Conservation (phyloP, 2,329 filamentous ascomycete species). For the Paecilomyces sp. region DNA sequence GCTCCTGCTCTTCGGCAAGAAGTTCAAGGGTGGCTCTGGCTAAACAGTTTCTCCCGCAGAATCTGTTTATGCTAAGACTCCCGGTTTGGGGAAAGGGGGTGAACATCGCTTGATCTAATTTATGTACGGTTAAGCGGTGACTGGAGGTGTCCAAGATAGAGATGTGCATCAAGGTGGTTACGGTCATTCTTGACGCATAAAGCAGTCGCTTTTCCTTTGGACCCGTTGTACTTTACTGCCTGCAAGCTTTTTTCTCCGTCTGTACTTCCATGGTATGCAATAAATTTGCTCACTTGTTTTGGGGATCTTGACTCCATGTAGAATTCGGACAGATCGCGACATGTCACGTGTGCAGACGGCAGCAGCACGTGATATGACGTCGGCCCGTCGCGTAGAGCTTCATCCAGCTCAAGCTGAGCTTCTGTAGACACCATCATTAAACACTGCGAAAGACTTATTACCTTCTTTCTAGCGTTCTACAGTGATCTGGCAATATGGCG, state of each 20-base stretch:
- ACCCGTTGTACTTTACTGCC: conserved; percentile 44
- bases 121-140: conserved; percentile 19
- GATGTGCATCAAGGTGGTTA: conserved; percentile 32
- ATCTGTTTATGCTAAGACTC: conserved; percentile 7
- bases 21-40: conserved; percentile 64
- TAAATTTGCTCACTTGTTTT: conserved; percentile 7
- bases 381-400: not conserved
- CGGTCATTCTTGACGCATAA: conserved; percentile 38
- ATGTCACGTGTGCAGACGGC: not conserved
- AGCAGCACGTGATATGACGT: conserved; percentile 10
- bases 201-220: conserved; percentile 36
- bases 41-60: conserved; percentile 20
- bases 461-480: no score
- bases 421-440: not conserved
- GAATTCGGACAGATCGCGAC: not conserved
- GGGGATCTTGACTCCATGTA: not conserved
- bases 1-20: conserved; percentile 99
- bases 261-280: conserved; percentile 13
- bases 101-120: conserved; percentile 19
- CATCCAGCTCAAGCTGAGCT: not conserved
- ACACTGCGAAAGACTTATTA: no score
- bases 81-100: conserved; percentile 19
- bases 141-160: conserved; percentile 35
- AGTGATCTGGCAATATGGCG: conserved; percentile 11
- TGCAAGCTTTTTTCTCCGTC: conserved; percentile 34